Conservation (phyloP, 2,329 filamentous ascomycete species). For the Fusarium neocosmosporiellum region DNA sequence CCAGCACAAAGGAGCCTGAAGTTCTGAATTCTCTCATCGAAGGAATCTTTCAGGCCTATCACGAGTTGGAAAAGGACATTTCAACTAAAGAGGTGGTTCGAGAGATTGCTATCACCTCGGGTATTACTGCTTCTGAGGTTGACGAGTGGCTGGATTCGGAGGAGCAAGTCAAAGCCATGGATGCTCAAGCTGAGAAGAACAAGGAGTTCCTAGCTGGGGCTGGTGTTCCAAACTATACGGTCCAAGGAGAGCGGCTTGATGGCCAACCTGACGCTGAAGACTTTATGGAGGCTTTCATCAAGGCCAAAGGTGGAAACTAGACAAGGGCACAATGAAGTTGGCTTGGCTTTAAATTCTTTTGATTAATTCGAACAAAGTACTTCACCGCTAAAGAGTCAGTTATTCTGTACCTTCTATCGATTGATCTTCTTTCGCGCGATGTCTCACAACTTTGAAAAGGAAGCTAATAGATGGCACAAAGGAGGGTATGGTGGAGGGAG, state of each 20-base stretch:
- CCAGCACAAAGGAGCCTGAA: conserved; percentile 15
- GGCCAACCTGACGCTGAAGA: conserved; percentile 23
- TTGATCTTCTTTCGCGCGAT: not conserved
- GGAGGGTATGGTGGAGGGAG: not conserved
- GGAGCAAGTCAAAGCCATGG: conserved; percentile 5
- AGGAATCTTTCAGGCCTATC: conserved; percentile 44
- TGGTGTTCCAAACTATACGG: conserved; percentile 32
- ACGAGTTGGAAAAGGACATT: conserved; percentile 48
- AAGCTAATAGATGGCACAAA: not conserved
- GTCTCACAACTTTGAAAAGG: not conserved
- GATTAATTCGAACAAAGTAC: not conserved
- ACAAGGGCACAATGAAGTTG: not conserved
- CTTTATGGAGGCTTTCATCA: conserved; percentile 34
- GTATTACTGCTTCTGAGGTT: conserved; percentile 29
- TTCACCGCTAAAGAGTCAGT: not conserved
- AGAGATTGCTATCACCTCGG: conserved; percentile 34
- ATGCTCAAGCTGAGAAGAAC: conserved; percentile 21
- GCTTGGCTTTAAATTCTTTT: not conserved
- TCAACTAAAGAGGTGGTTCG: conserved; percentile 37
- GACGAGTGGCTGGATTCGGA: conserved; percentile 19
- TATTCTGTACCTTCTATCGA: not conserved
- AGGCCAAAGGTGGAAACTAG: conserved; percentile 9
- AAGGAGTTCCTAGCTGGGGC: not conserved
- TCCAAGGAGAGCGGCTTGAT: conserved; percentile 27
- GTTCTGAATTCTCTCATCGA: conserved; percentile 39